Evolutionary conservation across 2,329 filamentous ascomycete species (phyloP), one percentile per base, ranked within the genome.

Genomic region (Pseudohalonectria lignicola): DNA sequence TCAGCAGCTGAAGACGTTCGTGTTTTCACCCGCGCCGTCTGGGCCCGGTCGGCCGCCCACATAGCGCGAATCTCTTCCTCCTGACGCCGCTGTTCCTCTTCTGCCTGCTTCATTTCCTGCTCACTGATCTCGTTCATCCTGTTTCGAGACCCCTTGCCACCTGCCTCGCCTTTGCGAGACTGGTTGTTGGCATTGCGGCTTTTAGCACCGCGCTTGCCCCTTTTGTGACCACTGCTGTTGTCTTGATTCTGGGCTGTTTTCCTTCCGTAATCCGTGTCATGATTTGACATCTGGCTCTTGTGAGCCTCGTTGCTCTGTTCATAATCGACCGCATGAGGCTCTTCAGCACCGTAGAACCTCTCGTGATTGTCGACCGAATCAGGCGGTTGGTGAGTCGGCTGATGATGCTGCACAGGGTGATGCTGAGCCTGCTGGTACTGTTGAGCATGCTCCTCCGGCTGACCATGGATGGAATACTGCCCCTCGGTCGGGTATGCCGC

Each of bases 31-130:
- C 50, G 48, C 2, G 51, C 49, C 9, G 49, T 37, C 11, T 50
- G 49, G 13, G 30, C 43, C 21, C 51, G 49, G 16, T 54, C 49
- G 18, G 53, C 49, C 16, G 52, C 52, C 54, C 54, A 55, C 53
- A 55, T 56, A n/a, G 49, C 50, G 11, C 48, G 53, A 16, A 53
- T 54, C 31, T 48, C 49, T 17, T 53, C 47, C 31, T 53, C 53
- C 41, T 54, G 49, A 3, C 46, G 51, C 20, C 49, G 50, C 29
- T 48, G 45, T 36, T 51, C 45, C 30, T 53, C 49, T 35, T 54
- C 53, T 5, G 47, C 45, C 26, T 46, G 39, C 21, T 50, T 43
- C 17, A 15, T 16, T 26, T 50, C 48, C 30, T 45, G 46, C 30
- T 53, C 49, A 15, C 44, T 41, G 11, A 26, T 36, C 21, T 18